These are phyloP conservation scores for Kregervanrija fluxuum DNA, from an alignment of 805 yeast species.

Conservation along the genomic window DNA sequence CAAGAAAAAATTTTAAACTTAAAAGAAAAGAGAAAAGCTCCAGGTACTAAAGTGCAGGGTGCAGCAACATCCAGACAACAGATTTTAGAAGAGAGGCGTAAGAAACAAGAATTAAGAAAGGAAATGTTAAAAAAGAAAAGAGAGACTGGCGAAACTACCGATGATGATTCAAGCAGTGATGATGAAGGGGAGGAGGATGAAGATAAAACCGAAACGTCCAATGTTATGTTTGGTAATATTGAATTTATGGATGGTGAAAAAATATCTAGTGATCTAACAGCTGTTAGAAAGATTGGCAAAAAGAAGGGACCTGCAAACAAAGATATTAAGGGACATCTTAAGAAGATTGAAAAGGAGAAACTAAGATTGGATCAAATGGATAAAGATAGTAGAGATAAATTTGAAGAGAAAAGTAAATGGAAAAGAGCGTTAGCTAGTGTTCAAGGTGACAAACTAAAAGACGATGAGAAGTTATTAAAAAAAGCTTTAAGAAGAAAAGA, in stretches of 20 bases:
- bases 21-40: slow-evolving; percentile 83
- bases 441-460: slow-evolving; percentile 82
- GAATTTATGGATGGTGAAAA: slow-evolving; percentile 75
- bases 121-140: slow-evolving; percentile 19
- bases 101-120: slow-evolving; percentile 32
- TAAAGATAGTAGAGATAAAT: slow-evolving; percentile 50
- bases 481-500: slow-evolving; percentile 83
- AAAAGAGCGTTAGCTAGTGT: slow-evolving; percentile 73
- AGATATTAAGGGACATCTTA: slow-evolving; percentile 78
- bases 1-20: slow-evolving; percentile 63
- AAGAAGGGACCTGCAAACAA: slow-evolving; percentile 80
- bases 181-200: slow-evolving; percentile 29
- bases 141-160: slow-evolving; percentile 28
- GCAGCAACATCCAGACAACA: slow-evolving; percentile 84
- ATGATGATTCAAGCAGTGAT: slow-evolving; percentile 34
- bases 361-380: slow-evolving; percentile 52
- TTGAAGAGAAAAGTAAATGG: slow-evolving; percentile 78
- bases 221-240: slow-evolving; percentile 72
- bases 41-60: slow-evolving; percentile 73
- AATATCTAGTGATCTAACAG: slow-evolving; percentile 64
- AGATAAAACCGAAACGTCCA: slow-evolving; percentile 25
- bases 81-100: slow-evolving; percentile 58
- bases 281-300: slow-evolving; percentile 49
- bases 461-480: slow-evolving; percentile 80
- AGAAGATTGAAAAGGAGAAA: slow-evolving; percentile 67